Conservation (phyloP, 305 asterid genomes). For the Solanum hybrid region DNA sequence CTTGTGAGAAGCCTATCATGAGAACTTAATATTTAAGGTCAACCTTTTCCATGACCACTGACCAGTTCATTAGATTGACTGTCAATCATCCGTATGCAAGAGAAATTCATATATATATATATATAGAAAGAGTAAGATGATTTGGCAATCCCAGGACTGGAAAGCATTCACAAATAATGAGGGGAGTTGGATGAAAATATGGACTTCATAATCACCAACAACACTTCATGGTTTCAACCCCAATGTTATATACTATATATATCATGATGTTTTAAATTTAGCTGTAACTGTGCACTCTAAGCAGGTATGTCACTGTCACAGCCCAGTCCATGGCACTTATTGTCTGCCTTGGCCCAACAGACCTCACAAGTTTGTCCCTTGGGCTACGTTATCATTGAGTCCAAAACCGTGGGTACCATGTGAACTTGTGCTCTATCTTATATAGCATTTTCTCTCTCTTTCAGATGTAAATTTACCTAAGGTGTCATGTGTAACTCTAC, state of each 20-base stretch:
- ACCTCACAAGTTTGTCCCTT: background rate
- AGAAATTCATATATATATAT: background rate
- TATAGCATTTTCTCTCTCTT: background rate
- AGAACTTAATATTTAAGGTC: background rate
- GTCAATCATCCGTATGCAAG: background rate
- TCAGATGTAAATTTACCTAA: background rate
- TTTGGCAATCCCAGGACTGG: background rate
- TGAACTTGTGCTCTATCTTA: background rate
- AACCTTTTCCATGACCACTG: background rate
- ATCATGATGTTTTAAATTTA: background rate
- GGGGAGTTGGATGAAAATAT: background rate
- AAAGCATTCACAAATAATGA: background rate
- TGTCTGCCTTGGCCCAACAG: background rate
- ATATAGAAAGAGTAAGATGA: background rate
- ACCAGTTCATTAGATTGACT: background rate
- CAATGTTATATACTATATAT: background rate
- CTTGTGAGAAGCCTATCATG: background rate
- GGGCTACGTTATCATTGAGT: background rate
- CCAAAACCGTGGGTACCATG: background rate
- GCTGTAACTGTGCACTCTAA: background rate
- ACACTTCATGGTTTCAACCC: background rate
- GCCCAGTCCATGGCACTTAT: background rate
- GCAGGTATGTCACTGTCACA: background rate
- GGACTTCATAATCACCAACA: background rate
- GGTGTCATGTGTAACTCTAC: background rate